Percentiles rank a stretch among this genome's conserved stretches.
These are phyloP conservation scores for Peribolospora kevripleyi DNA, from an alignment of 768 basidiomycete genomes.

Conservation along the genomic window DNA sequence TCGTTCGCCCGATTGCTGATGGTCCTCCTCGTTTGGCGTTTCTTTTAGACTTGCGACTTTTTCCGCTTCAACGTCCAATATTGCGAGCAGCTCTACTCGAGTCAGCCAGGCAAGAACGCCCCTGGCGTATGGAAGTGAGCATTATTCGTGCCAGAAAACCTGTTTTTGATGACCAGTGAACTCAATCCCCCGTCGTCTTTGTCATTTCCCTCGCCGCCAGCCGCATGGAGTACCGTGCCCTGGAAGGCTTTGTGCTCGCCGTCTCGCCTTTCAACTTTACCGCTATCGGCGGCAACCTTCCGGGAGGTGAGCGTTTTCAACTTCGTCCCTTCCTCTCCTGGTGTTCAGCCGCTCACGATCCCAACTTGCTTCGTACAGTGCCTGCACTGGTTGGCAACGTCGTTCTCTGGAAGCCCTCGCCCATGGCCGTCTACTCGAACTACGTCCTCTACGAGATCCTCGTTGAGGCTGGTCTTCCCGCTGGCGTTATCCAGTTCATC, in stretches of 20 bases:
- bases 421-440: conserved; percentile 82
- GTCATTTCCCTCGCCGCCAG: conserved; percentile 22
- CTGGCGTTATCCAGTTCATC: conserved; percentile 88
- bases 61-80: conserved; percentile 90
- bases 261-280: conserved; percentile 91
- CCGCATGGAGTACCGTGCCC: conserved; percentile 79
- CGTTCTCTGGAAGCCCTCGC: conserved; percentile 91
- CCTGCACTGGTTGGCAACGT: conserved; percentile 91
- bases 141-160: background rate
- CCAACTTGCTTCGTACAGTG: conserved; percentile 21
- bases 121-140: conserved; percentile 83
- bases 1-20: background rate
- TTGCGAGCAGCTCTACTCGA: conserved; percentile 77
- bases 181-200: background rate
- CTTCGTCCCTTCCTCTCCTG: background rate
- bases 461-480: conserved; percentile 75
- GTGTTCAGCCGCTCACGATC: background rate
- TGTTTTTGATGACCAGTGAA: background rate
- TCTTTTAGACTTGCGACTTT: conserved; percentile 53
- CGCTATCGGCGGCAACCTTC: conserved; percentile 89
- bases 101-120: conserved; percentile 70
- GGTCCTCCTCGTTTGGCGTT: background rate
- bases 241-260: conserved; percentile 96
- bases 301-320: conserved; percentile 29
- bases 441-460: conserved; percentile 78